phyloP scores from a whole-genome alignment of 2,329 filamentous ascomycete species.

The Drechslerella dactyloides region DNA sequence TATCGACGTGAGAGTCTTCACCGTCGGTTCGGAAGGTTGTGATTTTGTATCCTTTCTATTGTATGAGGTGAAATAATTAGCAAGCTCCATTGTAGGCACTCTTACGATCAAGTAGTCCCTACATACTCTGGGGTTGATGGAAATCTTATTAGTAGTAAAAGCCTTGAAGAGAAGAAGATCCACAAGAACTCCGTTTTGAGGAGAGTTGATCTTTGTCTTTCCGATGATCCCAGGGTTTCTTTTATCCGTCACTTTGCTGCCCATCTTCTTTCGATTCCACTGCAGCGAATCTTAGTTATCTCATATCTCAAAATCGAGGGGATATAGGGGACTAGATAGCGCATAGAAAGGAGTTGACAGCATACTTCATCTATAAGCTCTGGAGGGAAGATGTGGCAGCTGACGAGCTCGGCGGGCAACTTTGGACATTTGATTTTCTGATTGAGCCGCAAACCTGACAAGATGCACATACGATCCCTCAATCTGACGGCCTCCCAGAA shows the following conservation, averaged over 20 bases:
- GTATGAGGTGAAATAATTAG: background rate
- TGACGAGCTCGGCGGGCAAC: background rate
- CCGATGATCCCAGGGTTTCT: slow-evolving; percentile 14
- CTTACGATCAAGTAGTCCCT: no score
- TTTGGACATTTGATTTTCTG: background rate
- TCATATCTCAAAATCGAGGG: no score
- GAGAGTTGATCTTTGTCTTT: slow-evolving; percentile 24
- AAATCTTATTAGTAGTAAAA: slow-evolving; percentile 20
- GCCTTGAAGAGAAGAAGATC: slow-evolving; percentile 1
- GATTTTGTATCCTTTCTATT: slow-evolving; percentile 25
- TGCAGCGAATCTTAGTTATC: no score
- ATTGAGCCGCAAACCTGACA: slow-evolving; percentile 13
- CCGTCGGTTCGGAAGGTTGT: slow-evolving; percentile 9
- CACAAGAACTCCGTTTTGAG: slow-evolving; percentile 28
- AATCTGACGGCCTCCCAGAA: background rate
- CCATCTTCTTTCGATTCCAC: slow-evolving; percentile 17
- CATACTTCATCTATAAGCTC: slow-evolving; percentile 21
- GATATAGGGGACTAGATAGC: no score
- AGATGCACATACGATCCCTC: slow-evolving; percentile 22
- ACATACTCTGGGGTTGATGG: slow-evolving; percentile 31
- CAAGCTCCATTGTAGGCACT: background rate
- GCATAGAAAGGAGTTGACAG: no score
- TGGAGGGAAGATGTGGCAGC: slow-evolving; percentile 25
- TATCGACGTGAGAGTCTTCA: background rate
- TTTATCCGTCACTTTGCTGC: slow-evolving; percentile 8